Evolutionary conservation across 2,329 filamentous ascomycete genomes (phyloP).

Genomic region (Sporothrix curviconia): DNA sequence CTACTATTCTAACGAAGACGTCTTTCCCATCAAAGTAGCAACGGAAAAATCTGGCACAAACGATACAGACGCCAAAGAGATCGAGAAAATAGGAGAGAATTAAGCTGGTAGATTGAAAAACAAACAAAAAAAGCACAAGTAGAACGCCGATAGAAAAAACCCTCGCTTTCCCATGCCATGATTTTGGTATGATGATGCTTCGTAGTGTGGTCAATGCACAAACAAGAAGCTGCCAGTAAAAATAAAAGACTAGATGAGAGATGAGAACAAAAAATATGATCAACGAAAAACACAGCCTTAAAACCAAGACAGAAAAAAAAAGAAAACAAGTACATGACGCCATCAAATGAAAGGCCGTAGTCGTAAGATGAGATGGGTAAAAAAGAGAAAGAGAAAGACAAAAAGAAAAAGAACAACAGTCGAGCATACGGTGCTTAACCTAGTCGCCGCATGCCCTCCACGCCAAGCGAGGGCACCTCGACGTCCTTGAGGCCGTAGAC

Average conservation of each 20-base stretch:
- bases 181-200: too few species aligned
- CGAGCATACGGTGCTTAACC: not conserved
- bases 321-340: too few species aligned
- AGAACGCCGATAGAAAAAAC: conserved; percentile 5
- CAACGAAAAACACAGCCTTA: too few species aligned
- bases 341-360: not conserved
- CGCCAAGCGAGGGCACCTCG: conserved; percentile 59
- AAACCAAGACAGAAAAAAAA: too few species aligned
- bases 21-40: not conserved
- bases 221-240: not conserved
- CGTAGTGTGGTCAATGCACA: too few species aligned
- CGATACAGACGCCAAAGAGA: not conserved
- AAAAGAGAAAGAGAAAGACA: not conserved
- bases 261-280: not conserved
- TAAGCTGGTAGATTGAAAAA: not conserved
- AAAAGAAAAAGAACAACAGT: not conserved
- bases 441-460: conserved; percentile 48
- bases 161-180: conserved; percentile 14
- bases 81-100: not conserved
- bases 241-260: not conserved
- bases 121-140: not conserved
- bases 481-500: conserved; percentile 59
- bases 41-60: not conserved
- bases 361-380: too few species aligned
- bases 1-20: conserved; percentile 1